A percentile compares a stretch with the other conserved stretches of the same genome.
Evolutionary conservation across 805 yeast species (phyloP).

Genomic region (Metschnikowia drakensbergensis): DNA sequence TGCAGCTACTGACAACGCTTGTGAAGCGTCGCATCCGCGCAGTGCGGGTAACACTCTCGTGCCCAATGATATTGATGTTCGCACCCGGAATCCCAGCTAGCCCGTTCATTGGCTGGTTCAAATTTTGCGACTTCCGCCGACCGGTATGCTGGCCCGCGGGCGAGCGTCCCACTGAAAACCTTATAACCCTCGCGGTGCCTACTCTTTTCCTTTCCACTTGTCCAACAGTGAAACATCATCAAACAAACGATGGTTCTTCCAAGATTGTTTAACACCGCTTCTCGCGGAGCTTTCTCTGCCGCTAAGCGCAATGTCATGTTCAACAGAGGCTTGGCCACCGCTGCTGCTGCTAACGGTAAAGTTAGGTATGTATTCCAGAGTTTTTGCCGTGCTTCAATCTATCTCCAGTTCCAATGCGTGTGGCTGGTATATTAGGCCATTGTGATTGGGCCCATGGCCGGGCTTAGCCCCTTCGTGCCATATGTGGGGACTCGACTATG

Average conservation of each 20-base stretch:
- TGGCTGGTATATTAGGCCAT: background rate
- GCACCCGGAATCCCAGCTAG: constrained; percentile 20
- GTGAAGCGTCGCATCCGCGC: background rate
- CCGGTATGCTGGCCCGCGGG: constrained; percentile 21
- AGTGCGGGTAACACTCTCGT: constrained; percentile 20
- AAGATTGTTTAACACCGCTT: constrained; percentile 49
- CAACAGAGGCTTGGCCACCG: constrained; percentile 74
- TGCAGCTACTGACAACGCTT: background rate
- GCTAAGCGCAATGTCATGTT: constrained; percentile 78
- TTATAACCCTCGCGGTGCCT: constrained; percentile 16
- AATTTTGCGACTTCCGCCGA: constrained; percentile 15
- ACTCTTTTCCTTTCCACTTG: constrained; percentile 15
- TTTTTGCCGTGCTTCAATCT: background rate
- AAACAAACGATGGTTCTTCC: constrained; percentile 50
- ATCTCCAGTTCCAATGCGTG: background rate
- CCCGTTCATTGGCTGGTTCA: constrained; percentile 23
- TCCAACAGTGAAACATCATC: constrained; percentile 19
- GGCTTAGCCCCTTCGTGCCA: too few species aligned
- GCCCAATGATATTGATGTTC: constrained; percentile 26
- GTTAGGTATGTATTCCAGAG: constrained; percentile 68
- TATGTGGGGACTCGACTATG: too few species aligned
- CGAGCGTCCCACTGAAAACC: constrained; percentile 18
- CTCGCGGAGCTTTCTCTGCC: constrained; percentile 86
- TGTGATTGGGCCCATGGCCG: background rate
- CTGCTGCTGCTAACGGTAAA: constrained; percentile 74